A percentile compares a stretch with the other conserved stretches of the same genome.
Conservation (phyloP, 139 green algal species). For the Chlamydomonas sp. region DNA sequence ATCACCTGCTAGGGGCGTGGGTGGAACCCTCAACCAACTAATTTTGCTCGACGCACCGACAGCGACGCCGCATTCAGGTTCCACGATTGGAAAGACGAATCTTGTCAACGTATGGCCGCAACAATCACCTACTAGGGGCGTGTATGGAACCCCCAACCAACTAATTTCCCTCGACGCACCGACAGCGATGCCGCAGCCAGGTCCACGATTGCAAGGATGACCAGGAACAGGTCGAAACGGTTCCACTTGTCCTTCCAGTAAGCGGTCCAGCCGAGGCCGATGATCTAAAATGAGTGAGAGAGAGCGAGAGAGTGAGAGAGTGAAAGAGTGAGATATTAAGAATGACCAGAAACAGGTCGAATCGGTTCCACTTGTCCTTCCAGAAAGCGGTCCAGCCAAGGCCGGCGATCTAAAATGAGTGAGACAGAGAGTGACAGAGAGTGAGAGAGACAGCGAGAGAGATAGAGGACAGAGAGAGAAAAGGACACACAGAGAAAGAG, state of each 20-base stretch:
- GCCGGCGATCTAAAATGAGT: conserved; percentile 10
- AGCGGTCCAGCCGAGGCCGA: conserved; percentile 21
- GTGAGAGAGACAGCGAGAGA: too few species aligned
- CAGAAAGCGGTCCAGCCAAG: conserved; percentile 36
- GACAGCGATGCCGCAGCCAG: conserved; percentile 9
- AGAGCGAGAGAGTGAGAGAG: too few species aligned
- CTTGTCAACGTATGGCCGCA: background rate
- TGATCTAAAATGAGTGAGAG: too few species aligned
- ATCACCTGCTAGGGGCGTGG: too few species aligned
- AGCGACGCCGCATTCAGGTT: background rate
- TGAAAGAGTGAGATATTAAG: too few species aligned
- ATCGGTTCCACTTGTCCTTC: conserved; percentile 63
- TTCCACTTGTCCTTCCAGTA: conserved; percentile 61
- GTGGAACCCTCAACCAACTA: too few species aligned
- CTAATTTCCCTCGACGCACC: too few species aligned
- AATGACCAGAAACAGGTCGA: conserved; percentile 59
- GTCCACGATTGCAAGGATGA: conserved; percentile 38
- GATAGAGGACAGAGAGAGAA: conserved; percentile 45
- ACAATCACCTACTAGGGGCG: background rate
- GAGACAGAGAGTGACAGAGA: too few species aligned
- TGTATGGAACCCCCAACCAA: too few species aligned
- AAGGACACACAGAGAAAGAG: too few species aligned
- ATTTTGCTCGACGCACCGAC: background rate
- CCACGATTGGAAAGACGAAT: background rate
- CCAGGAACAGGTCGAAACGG: conserved; percentile 65